These are phyloP conservation scores for Papiliotrema fonsecae DNA, from an alignment of 1,284 basidiomycete genomes.

Conservation along the genomic window DNA sequence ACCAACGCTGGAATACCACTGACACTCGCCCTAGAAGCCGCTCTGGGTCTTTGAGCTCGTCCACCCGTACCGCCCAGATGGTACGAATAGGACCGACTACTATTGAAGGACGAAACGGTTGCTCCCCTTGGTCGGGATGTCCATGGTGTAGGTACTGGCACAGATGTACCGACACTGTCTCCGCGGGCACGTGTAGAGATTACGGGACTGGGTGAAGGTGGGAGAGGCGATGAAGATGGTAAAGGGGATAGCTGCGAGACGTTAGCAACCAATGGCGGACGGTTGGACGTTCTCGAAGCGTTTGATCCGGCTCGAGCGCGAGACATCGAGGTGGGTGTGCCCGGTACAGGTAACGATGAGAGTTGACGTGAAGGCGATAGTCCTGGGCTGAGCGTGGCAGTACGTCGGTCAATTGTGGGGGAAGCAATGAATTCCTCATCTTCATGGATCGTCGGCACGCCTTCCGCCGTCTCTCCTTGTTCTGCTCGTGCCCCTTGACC, in stretches of 20 bases:
- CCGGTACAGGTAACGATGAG: neutral
- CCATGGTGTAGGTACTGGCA: neutral
- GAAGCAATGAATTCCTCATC: slow-evolving; percentile 12
- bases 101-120: slow-evolving; percentile 17
- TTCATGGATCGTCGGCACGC: slow-evolving; percentile 16
- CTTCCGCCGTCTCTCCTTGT: slow-evolving; percentile 7
- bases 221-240: slow-evolving; percentile 2
- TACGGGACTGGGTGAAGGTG: neutral
- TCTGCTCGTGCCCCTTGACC: no score
- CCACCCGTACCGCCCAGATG: slow-evolving; percentile 46
- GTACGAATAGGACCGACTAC: slow-evolving; percentile 28
- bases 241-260: slow-evolving; percentile 22
- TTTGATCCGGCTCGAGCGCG: slow-evolving; percentile 15
- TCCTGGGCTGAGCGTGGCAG: neutral
- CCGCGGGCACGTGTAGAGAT: neutral
- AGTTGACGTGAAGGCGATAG: neutral
- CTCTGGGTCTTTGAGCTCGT: slow-evolving; percentile 31
- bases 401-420: neutral
- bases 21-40: slow-evolving; percentile 10
- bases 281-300: slow-evolving; percentile 9
- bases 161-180: neutral
- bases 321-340: neutral
- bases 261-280: slow-evolving; percentile 40
- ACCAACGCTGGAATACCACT: neutral
- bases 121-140: slow-evolving; percentile 14